phyloP scores from a whole-genome alignment of 257 asterid genomes.

The Solanum dulcamara region DNA sequence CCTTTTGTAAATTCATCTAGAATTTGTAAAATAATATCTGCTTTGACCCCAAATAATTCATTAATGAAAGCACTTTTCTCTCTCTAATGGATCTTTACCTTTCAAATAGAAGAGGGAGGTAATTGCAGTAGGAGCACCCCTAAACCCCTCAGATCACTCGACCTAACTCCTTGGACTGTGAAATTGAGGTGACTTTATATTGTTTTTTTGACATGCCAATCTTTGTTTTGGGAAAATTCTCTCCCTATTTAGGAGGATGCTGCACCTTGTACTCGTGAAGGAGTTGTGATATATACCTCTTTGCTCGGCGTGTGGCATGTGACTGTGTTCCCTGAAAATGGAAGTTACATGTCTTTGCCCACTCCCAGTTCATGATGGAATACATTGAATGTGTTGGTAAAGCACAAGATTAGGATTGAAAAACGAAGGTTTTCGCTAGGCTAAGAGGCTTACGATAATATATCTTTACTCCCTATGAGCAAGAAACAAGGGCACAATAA shows the following conservation, averaged over 20 bases:
- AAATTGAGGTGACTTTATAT: not conserved
- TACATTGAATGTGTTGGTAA: not conserved
- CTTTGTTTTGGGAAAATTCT: not conserved
- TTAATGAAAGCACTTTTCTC: not conserved
- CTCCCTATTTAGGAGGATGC: not conserved
- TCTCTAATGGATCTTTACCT: not conserved
- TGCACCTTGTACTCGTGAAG: not conserved
- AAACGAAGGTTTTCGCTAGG: not conserved
- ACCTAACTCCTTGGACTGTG: not conserved
- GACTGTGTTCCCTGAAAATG: not conserved
- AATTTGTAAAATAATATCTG: not conserved
- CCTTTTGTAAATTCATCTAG: not conserved
- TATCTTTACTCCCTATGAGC: not conserved
- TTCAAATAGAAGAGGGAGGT: not conserved
- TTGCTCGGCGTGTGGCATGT: not conserved
- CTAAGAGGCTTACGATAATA: not conserved
- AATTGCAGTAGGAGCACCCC: not conserved
- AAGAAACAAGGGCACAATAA: not conserved
- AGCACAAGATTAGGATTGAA: not conserved
- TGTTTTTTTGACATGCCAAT: not conserved
- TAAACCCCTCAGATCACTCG: not conserved
- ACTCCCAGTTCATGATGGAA: not conserved
- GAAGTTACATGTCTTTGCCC: not conserved
- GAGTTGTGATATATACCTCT: not conserved
- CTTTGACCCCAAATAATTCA: not conserved